Evolutionary conservation across 2,329 filamentous ascomycete genomes (phyloP).

Genomic region (Exutisphaerella laricina): DNA sequence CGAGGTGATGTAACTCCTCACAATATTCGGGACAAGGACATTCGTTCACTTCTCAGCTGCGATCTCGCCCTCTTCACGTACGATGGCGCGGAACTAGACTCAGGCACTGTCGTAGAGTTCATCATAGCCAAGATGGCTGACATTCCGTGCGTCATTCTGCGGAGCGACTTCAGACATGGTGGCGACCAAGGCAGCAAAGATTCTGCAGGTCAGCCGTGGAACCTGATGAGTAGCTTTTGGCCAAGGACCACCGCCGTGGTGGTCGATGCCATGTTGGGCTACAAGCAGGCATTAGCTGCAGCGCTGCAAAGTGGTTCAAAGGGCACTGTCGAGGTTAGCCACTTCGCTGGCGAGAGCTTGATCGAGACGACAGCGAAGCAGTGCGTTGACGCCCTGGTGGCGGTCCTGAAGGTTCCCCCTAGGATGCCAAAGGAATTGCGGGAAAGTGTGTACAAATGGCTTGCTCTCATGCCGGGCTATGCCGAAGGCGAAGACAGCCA

Average conservation of each 20-base stretch:
- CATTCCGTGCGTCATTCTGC: slow-evolving; percentile 14
- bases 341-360: slow-evolving; percentile 6
- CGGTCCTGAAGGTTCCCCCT: slow-evolving; percentile 10
- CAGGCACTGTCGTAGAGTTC: slow-evolving; percentile 17
- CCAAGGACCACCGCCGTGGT: slow-evolving; percentile 14
- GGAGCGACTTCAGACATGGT: slow-evolving; percentile 15
- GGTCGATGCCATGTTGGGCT: slow-evolving; percentile 14
- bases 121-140: slow-evolving; percentile 17
- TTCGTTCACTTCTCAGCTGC: slow-evolving; percentile 13
- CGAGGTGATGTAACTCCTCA: slow-evolving; percentile 15
- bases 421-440: slow-evolving; percentile 16
- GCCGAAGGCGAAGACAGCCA: slow-evolving; percentile 10
- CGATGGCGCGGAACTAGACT: slow-evolving; percentile 17
- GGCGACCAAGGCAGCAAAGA: slow-evolving; percentile 11
- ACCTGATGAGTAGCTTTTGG: slow-evolving; percentile 16
- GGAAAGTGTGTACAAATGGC: slow-evolving; percentile 13
- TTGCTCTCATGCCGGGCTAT: slow-evolving; percentile 16
- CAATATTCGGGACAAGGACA: slow-evolving; percentile 18
- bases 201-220: slow-evolving; percentile 14
- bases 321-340: neutral
- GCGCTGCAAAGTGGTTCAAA: neutral
- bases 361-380: slow-evolving; percentile 13
- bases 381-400: slow-evolving; percentile 13
- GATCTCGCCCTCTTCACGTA: slow-evolving; percentile 16
- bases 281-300: slow-evolving; percentile 12